Evolutionary conservation across 2,329 filamentous ascomycete genomes (phyloP).

Genomic region (Fusarium domesticum): DNA sequence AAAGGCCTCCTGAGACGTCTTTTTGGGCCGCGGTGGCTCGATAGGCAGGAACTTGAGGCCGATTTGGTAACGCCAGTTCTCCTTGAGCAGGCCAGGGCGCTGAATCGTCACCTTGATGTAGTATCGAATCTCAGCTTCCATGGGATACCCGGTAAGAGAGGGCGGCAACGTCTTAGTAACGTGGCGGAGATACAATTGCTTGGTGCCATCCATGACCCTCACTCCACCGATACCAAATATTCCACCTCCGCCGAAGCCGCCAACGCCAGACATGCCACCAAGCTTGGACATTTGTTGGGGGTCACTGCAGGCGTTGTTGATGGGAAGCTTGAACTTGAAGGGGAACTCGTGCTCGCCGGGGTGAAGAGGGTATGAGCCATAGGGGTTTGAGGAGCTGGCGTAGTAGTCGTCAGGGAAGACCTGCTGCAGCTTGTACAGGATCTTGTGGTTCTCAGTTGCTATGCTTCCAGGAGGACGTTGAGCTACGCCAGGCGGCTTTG

Average conservation of each 20-base stretch:
- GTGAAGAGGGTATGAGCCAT: slow-evolving; percentile 57
- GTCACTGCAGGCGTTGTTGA: slow-evolving; percentile 70
- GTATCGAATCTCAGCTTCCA: slow-evolving; percentile 86
- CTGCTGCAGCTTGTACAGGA: slow-evolving; percentile 70
- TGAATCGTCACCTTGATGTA: slow-evolving; percentile 95
- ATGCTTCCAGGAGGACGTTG: slow-evolving; percentile 41
- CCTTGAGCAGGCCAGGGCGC: slow-evolving; percentile 82
- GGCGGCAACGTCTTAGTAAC: slow-evolving; percentile 85
- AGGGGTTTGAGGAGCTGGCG: slow-evolving; percentile 38
- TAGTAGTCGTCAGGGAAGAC: slow-evolving; percentile 64
- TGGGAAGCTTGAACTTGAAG: slow-evolving; percentile 73
- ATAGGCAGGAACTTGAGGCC: slow-evolving; percentile 89
- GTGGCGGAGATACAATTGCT: slow-evolving; percentile 64
- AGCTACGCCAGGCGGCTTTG: slow-evolving; percentile 23
- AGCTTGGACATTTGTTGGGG: slow-evolving; percentile 51
- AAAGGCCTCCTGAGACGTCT: slow-evolving; percentile 74
- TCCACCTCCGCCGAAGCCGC: slow-evolving; percentile 47
- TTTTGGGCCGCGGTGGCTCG: slow-evolving; percentile 73
- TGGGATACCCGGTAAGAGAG: slow-evolving; percentile 80
- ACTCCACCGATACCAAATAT: slow-evolving; percentile 51
- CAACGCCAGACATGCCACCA: slow-evolving; percentile 51
- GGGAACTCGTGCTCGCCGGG: slow-evolving; percentile 72
- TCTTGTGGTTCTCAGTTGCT: slow-evolving; percentile 62
- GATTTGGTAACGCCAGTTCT: slow-evolving; percentile 70
- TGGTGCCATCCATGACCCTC: slow-evolving; percentile 61